Evolutionary conservation across 2,329 filamentous ascomycete genomes (phyloP).

Genomic region (Cytospora mali): DNA sequence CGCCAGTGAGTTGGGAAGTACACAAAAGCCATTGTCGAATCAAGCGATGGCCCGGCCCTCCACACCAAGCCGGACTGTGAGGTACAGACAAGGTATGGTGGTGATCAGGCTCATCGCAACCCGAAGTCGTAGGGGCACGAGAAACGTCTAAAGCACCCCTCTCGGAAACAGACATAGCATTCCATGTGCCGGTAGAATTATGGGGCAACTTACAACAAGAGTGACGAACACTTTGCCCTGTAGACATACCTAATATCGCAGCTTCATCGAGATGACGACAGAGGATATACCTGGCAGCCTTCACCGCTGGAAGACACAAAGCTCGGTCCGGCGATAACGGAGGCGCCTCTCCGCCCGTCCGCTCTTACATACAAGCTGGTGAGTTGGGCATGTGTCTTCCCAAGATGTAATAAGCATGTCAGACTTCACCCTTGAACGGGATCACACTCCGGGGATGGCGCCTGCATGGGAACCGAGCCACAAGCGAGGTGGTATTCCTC

Average conservation of each 20-base stretch:
- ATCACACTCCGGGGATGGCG: conserved; percentile 1
- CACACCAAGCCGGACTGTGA: conserved; percentile 15
- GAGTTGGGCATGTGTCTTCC: neutral
- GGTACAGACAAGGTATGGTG: neutral
- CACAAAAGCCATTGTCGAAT: conserved; percentile 36
- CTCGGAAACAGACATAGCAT: neutral
- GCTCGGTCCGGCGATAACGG: conserved; percentile 8
- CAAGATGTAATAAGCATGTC: neutral
- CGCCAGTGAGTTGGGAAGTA: neutral
- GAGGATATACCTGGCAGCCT: conserved; percentile 4
- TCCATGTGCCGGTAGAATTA: neutral
- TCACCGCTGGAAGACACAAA: conserved; percentile 9
- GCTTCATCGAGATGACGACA: conserved; percentile 11
- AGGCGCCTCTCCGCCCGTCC: no score
- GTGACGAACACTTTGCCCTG: neutral
- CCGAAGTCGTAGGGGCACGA: neutral
- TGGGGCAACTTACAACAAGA: neutral
- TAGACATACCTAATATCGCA: neutral
- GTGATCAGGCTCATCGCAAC: neutral
- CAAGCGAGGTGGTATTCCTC: neutral
- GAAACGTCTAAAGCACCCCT: conserved; percentile 20
- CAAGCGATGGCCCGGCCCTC: conserved; percentile 34
- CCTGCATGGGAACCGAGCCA: neutral
- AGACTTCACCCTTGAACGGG: conserved; percentile 4
- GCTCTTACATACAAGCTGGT: no score